These are phyloP conservation scores for Volvox carteri DNA, from an alignment of 163 green algal genomes.

Conservation along the genomic window DNA sequence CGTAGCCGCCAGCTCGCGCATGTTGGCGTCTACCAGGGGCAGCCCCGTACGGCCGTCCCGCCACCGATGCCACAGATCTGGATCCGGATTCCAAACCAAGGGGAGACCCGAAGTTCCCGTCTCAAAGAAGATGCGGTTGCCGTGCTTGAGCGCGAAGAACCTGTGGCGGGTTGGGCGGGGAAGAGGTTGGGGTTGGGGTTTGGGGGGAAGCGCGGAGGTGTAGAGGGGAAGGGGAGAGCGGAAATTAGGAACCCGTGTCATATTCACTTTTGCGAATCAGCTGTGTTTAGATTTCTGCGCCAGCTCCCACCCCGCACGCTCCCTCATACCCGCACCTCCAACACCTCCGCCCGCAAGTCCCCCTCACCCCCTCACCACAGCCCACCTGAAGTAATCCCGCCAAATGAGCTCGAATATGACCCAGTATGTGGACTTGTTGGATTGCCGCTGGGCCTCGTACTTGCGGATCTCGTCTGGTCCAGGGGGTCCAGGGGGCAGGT, in stretches of 20 bases:
- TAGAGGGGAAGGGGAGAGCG: too few relatives aligned
- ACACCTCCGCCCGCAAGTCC: neutral
- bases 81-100: slow-evolving; percentile 76
- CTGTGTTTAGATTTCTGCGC: too few relatives aligned
- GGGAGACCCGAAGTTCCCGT: slow-evolving; percentile 66
- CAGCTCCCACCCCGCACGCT: too few relatives aligned
- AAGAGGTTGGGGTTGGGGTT: neutral
- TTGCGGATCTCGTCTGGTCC: slow-evolving; percentile 69
- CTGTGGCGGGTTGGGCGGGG: slow-evolving; percentile 35
- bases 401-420: slow-evolving; percentile 95
- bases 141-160: slow-evolving; percentile 94
- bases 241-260: too few relatives aligned
- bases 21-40: slow-evolving; percentile 98
- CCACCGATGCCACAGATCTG: slow-evolving; percentile 85
- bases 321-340: neutral
- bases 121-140: slow-evolving; percentile 87
- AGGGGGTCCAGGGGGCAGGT: too few relatives aligned
- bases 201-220: neutral
- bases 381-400: slow-evolving; percentile 93
- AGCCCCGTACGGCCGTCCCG: slow-evolving; percentile 83
- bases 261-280: too few relatives aligned
- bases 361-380: neutral
- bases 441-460: slow-evolving; percentile 79
- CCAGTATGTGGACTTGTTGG: slow-evolving; percentile 89
- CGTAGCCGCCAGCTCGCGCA: slow-evolving; percentile 93